Base-by-base conservation (phyloP, 805 yeast species). In the Candida morakotiae region DNA sequence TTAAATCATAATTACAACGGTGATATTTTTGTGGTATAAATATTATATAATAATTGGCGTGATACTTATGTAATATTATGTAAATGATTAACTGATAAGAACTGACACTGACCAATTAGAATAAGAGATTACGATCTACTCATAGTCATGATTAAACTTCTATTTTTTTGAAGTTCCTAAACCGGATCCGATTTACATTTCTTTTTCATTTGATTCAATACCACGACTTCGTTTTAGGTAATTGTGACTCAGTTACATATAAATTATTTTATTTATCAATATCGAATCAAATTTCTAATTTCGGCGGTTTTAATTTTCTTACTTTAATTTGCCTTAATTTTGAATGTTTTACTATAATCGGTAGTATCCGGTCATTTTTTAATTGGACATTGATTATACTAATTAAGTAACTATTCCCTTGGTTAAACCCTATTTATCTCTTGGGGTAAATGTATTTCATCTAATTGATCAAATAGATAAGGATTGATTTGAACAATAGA, bases 61-160 rank as follows among this genome's bases (percentile, higher is more conserved):
- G 17, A 15, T 15, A 5, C 10, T 26, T 26, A 26, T 26, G 28
- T 26, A 26, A 26, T 26, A 26, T 26, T 9, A 26, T 26, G 28
- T 11, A 5, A 26, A 26, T 26, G 16, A 6, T 5, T 21, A 3
- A 22, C 20, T 16, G 35, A 32, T 32, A 32, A 32, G 35, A 22
- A 17, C 7, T 20, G 4, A 24, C n/a, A 23, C 23, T 19, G 15
- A 21, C 35, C 35, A 32, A 32, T 32, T 9, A 23, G 13, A 32
- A 18, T 15, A 9, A 3, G 11, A 9, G 35, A 32, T 32, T 4
- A 17, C 3, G 21, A 32, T 23, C 14, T 31, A 31, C 8, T 28
- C 13, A 26, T 10, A n/a, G 4, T 26, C 15, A 16, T 10, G 13
- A 29, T 18, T 19, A 19, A 19, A 8, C 21, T 19, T 5, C 8